Evolutionary conservation across 2,329 filamentous ascomycete genomes (phyloP).

Genomic region (Aureobasidium musti): DNA sequence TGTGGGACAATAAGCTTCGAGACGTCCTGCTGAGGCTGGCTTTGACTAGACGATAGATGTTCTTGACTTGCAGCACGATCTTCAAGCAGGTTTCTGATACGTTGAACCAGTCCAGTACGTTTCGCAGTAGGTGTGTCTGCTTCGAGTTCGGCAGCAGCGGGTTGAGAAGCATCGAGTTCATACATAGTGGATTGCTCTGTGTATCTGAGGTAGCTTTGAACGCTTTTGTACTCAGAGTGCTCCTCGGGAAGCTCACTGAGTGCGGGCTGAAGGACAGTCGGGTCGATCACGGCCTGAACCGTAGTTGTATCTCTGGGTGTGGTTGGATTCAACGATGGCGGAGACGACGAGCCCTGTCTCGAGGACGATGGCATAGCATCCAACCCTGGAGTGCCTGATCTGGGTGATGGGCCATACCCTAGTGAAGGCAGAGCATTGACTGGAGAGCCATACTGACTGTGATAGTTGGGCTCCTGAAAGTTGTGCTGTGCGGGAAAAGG

Average conservation of each 20-base stretch:
- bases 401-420: slow-evolving; percentile 33
- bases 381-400: slow-evolving; percentile 42
- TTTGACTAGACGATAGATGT: not conserved
- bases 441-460: not conserved
- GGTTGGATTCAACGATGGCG: slow-evolving; percentile 43
- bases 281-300: slow-evolving; percentile 42
- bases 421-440: not conserved
- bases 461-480: not conserved
- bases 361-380: slow-evolving; percentile 48
- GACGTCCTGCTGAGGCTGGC: not conserved
- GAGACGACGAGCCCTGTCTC: slow-evolving; percentile 47
- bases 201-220: slow-evolving; percentile 43
- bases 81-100: slow-evolving; percentile 49
- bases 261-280: slow-evolving; percentile 30
- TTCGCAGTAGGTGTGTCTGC: not conserved
- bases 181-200: slow-evolving; percentile 41
- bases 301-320: slow-evolving; percentile 46
- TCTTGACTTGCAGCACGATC: slow-evolving; percentile 37
- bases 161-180: slow-evolving; percentile 35
- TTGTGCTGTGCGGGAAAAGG: not conserved
- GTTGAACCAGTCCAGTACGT: slow-evolving; percentile 43
- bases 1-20: slow-evolving; percentile 22
- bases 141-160: slow-evolving; percentile 24
- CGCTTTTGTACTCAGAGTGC: slow-evolving; percentile 41
- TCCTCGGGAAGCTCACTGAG: slow-evolving; percentile 41